Evolutionary conservation across 208 protist genomes (phyloP), one percentile per base, ranked within the genome.

Genomic region (Borovskyia barvae): DNA sequence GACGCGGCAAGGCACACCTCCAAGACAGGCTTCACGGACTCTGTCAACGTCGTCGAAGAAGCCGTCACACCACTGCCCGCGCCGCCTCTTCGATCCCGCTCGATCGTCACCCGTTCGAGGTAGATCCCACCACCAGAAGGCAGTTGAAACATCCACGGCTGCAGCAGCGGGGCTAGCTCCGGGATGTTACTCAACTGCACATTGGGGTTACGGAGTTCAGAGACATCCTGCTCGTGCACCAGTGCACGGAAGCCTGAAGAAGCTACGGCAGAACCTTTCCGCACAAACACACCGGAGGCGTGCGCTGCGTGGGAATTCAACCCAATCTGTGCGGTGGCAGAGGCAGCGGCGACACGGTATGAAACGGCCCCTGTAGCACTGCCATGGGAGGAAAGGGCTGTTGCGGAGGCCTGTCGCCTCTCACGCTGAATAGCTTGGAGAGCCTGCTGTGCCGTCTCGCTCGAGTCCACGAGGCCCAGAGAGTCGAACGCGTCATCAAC

Each of bases 1-100:
- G 84, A 76, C 5, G 65, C 28, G 2, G 80, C 65, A 3, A 75
- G 66, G 39, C 84, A 91, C 29, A 91, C 77, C n/a, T 91, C 84
- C 42, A 85, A 66, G 47, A 6, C 66, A 14, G 72, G 32, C 51
- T 61, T 52, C 17, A 17, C 19, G 14, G 30, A 12, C 28, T 49
- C 56, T 12, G 22, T 37, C 14, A 12, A 25, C 5, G 30, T 50
- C 5, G 37, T 35, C 33, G 35, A 8, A 32, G 35, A 28, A n/a
- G 5, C 20, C n/a, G 42, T 25, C 43, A 39, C 39, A 45, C 49
- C 29, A 6, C 35, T 39, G n/a, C 47, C 39, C 6, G 41, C 39
- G 1, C 40, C 35, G 0, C 50, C 41, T 33, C 66, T 69, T 33
- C 53, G 48, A 11, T 82, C 72, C 9, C 66, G 78, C 35, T 92